phyloP scores from a whole-genome alignment of 805 yeast genomes.

The Starmerella tilneyi region DNA sequence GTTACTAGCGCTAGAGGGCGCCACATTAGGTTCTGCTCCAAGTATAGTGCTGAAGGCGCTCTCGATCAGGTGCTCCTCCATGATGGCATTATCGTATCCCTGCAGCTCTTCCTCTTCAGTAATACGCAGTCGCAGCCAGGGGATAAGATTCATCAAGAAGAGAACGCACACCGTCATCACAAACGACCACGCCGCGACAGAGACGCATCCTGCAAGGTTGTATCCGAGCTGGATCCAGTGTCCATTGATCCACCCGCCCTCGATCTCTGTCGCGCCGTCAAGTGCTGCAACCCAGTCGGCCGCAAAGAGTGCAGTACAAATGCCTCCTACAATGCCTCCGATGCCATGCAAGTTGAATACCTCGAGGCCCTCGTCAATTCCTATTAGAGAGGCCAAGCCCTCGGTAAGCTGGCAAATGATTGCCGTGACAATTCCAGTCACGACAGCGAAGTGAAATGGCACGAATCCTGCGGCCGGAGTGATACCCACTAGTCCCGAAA shows the following conservation, averaged over 20 bases:
- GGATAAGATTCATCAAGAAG: conserved; percentile 9
- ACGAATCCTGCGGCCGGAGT: conserved; percentile 96
- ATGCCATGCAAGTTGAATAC: conserved; percentile 13
- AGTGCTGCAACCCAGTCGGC: conserved; percentile 19
- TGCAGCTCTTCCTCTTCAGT: conserved; percentile 10
- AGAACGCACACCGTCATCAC: conserved; percentile 7
- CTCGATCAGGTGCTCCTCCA: conserved; percentile 13
- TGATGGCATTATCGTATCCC: conserved; percentile 12
- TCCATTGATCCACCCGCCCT: conserved; percentile 19
- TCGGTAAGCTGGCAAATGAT: conserved; percentile 75
- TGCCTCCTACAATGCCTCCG: conserved; percentile 3
- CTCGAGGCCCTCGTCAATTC: conserved; percentile 88
- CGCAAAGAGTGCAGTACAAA: conserved; percentile 38
- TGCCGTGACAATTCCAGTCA: conserved; percentile 64
- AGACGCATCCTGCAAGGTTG: conserved; percentile 13
- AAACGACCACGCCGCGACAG: conserved; percentile 17
- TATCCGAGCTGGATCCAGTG: conserved; percentile 16
- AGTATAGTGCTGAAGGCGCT: neutral
- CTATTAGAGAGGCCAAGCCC: conserved; percentile 57
- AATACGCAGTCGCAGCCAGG: conserved; percentile 12
- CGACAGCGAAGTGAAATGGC: conserved; percentile 69
- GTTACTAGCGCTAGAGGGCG: neutral
- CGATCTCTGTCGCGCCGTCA: conserved; percentile 11
- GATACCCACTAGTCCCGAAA: conserved; percentile 86
- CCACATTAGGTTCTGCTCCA: neutral